Percentiles rank a stretch among this genome's conserved stretches.
phyloP scores from a whole-genome alignment of 1,284 basidiomycete genomes.

The Coniferiporia weirii region DNA sequence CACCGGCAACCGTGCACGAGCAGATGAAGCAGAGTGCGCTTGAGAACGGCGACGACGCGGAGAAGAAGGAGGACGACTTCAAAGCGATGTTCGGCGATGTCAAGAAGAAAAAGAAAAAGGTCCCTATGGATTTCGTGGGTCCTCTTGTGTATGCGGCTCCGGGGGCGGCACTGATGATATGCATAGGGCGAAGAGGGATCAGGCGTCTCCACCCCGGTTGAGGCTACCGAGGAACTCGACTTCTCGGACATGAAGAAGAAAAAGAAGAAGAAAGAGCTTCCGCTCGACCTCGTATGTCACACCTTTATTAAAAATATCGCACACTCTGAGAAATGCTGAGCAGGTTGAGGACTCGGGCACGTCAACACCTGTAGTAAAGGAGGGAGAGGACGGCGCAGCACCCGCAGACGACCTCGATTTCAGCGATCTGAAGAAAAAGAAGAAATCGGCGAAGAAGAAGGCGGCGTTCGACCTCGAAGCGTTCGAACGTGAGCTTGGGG shows the following conservation, averaged over 20 bases:
- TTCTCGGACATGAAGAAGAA: slow-evolving; percentile 85
- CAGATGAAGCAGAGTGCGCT: slow-evolving; percentile 54
- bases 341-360: slow-evolving; percentile 23
- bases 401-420: slow-evolving; percentile 28
- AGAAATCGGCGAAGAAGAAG: slow-evolving; percentile 53
- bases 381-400: slow-evolving; percentile 29
- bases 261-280: slow-evolving; percentile 80
- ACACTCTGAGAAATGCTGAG: neutral
- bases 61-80: slow-evolving; percentile 58
- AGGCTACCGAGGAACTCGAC: slow-evolving; percentile 61
- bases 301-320: neutral
- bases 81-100: slow-evolving; percentile 83
- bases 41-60: slow-evolving; percentile 28
- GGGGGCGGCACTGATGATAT: neutral
- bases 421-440: slow-evolving; percentile 64
- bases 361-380: slow-evolving; percentile 23
- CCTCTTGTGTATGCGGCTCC: neutral
- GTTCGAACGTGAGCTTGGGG: slow-evolving; percentile 48
- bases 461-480: slow-evolving; percentile 39
- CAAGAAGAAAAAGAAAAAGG: slow-evolving; percentile 93
- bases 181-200: slow-evolving; percentile 55
- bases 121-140: slow-evolving; percentile 77
- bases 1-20: slow-evolving; percentile 69
- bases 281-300: slow-evolving; percentile 50
- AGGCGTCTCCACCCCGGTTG: slow-evolving; percentile 54